Evolutionary conservation across 148 eudicot species (phyloP), one percentile per base, ranked within the genome.

Genomic region (Silene conica): DNA sequence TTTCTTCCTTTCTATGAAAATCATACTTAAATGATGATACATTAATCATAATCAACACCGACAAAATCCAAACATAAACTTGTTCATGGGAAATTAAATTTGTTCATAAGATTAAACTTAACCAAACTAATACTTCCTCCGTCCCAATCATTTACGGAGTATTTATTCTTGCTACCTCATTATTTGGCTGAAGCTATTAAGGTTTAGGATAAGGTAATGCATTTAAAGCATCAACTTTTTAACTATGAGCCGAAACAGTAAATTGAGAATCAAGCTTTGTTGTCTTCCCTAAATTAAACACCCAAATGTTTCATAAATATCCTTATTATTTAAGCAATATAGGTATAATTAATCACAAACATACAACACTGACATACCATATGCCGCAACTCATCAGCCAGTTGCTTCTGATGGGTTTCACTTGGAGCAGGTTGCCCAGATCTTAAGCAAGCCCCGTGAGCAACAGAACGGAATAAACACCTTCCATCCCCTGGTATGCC

Each of bases 401-500:
- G 78, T 82, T 87, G 82, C 80, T 89, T 86, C 74, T 95, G 99
- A 59, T 84, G 77, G 77, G 78, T 82, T 80, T 92, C 97, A 82
- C 71, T 82, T 26, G 97, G 99, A 70, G 96, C 87, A 61, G 89
- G 85, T 76, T 86, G 86, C 41, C 97, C 99, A 7, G 85, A 83
- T 71, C 91, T 84, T 68, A 92, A 65, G 79, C 96, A 89, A 80
- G 94, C 96, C 57, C 97, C 99, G 81, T 95, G 97, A 82, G 92
- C 96, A 84, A 95, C 89, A 50, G 97, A 90, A 38, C 99, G 96
- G 80, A 95, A 95, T 83, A 95, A 84, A 78, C 99, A 95, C 80
- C 97, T 95, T 55, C 99, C 99, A 71, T 95, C 99, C 69, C 97
- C 99, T 73, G 99, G 99, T 78, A 95, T 95, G 66, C 98, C 98